A percentile compares a stretch with the other conserved stretches of the same genome.
Evolutionary conservation across 129 eudicot species (phyloP).

Genomic region (Glebionis coronaria): DNA sequence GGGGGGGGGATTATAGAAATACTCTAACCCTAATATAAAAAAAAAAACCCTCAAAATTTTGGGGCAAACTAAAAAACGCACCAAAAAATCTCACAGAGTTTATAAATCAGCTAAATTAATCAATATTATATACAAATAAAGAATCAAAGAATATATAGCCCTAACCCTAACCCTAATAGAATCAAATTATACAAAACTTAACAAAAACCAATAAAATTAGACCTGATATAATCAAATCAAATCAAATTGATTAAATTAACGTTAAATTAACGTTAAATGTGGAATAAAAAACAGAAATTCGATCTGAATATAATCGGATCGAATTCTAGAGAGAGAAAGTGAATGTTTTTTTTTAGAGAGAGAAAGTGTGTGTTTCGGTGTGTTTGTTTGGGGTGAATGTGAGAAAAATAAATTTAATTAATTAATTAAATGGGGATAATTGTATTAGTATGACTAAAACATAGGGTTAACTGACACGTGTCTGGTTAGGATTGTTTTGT

Average conservation of each 20-base stretch:
- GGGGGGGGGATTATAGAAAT: background rate
- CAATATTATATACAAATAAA: conserved; percentile 31
- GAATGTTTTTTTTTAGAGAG: conserved; percentile 25
- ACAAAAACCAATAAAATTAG: no score
- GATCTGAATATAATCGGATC: conserved; percentile 22
- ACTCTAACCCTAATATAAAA: conserved; percentile 33
- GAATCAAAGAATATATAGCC: conserved; percentile 42
- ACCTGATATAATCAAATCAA: conserved; percentile 18
- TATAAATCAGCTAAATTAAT: background rate
- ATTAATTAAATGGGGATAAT: conserved; percentile 4
- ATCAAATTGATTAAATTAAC: conserved; percentile 14
- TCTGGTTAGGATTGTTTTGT: conserved; percentile 21
- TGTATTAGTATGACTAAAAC: conserved; percentile 21
- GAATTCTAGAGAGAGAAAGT: conserved; percentile 32
- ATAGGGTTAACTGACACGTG: conserved; percentile 33
- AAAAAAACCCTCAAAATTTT: conserved; percentile 69
- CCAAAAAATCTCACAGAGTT: conserved; percentile 67
- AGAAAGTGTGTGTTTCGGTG: conserved; percentile 24
- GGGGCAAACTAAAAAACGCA: conserved; percentile 68
- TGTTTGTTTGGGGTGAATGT: conserved; percentile 9
- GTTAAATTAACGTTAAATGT: background rate
- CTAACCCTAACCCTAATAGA: conserved; percentile 14
- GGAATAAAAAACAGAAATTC: conserved; percentile 17
- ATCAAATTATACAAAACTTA: conserved; percentile 29
- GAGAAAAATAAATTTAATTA: no score